Percentiles rank a stretch among this genome's conserved stretches.
These are phyloP conservation scores for Exophiala phaeomuriformis DNA, from an alignment of 2,329 filamentous ascomycete genomes.

Conservation along the genomic window DNA sequence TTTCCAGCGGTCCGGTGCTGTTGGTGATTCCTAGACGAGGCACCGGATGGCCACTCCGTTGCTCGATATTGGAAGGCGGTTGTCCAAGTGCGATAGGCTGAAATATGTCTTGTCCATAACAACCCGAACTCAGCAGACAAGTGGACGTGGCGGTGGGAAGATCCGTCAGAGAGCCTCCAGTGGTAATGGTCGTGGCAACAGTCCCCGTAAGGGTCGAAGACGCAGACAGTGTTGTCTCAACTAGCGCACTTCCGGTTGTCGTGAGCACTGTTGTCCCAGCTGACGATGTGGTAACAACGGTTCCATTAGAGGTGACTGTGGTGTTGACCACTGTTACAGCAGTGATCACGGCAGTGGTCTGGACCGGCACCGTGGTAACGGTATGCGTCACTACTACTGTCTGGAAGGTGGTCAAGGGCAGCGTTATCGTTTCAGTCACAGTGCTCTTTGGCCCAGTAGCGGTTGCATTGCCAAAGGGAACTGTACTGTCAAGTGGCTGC, in stretches of 20 bases:
- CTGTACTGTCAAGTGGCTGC: slow-evolving; percentile 21
- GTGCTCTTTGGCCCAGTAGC: slow-evolving; percentile 15
- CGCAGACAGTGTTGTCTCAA: slow-evolving; percentile 22
- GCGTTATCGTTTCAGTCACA: slow-evolving; percentile 23
- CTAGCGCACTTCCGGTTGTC: slow-evolving; percentile 22
- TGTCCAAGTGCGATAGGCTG: slow-evolving; percentile 35
- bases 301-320: slow-evolving; percentile 20
- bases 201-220: slow-evolving; percentile 21
- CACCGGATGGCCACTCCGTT: slow-evolving; percentile 39
- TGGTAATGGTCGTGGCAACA: slow-evolving; percentile 20
- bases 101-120: slow-evolving; percentile 37
- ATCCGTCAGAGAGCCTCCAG: slow-evolving; percentile 9
- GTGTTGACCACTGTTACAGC: slow-evolving; percentile 22
- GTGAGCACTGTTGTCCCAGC: slow-evolving; percentile 23
- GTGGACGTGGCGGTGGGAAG: slow-evolving; percentile 18
- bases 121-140: slow-evolving; percentile 23
- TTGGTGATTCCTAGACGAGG: slow-evolving; percentile 32
- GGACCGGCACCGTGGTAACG: slow-evolving; percentile 20
- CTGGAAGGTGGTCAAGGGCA: slow-evolving; percentile 25
- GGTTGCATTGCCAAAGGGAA: slow-evolving; percentile 21
- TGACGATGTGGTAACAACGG: slow-evolving; percentile 18
- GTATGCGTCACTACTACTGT: slow-evolving; percentile 21
- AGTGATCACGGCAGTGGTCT: slow-evolving; percentile 21
- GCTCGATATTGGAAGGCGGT: slow-evolving; percentile 35
- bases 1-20: slow-evolving; percentile 34